These are phyloP conservation scores for Sphenostylis stenocarpa DNA, from an alignment of 306 rosid genomes.

Conservation along the genomic window DNA sequence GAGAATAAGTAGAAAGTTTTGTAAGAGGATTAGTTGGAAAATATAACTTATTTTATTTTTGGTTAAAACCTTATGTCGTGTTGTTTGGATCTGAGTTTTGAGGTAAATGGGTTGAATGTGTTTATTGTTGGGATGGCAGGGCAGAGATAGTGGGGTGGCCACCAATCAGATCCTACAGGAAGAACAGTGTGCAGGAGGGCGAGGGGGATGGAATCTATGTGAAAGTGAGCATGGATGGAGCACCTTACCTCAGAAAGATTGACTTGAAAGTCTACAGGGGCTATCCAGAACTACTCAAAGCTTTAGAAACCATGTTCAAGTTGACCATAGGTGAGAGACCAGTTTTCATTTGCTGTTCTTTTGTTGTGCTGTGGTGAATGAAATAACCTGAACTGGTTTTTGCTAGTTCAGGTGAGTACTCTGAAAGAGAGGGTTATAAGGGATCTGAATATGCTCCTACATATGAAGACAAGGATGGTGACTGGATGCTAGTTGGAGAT, in stretches of 20 bases:
- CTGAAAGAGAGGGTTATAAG: constrained; percentile 82
- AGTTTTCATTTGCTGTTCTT: neutral
- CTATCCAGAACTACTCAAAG: constrained; percentile 61
- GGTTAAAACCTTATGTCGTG: neutral
- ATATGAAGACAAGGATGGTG: constrained; percentile 84
- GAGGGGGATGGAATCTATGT: constrained; percentile 59
- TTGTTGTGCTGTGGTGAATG: neutral
- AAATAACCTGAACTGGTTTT: neutral
- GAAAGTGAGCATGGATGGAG: constrained; percentile 91
- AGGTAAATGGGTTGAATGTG: neutral
- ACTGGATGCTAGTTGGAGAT: constrained; percentile 91
- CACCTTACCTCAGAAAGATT: constrained; percentile 80
- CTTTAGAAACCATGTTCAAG: constrained; percentile 69
- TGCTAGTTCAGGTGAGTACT: constrained; percentile 53
- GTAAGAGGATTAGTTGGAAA: neutral
- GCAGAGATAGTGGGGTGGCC: constrained; percentile 88
- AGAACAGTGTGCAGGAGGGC: constrained; percentile 58
- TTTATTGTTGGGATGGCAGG: constrained; percentile 38
- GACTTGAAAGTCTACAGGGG: constrained; percentile 56
- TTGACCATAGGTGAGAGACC: constrained; percentile 50
- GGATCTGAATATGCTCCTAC: constrained; percentile 81
- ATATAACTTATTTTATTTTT: neutral
- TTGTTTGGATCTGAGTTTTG: constrained; percentile 2
- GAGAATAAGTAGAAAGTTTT: too few relatives aligned
- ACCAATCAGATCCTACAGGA: constrained; percentile 67